Conservation (phyloP, 495 filamentous ascomycete species). For the Daldinia childiae region DNA sequence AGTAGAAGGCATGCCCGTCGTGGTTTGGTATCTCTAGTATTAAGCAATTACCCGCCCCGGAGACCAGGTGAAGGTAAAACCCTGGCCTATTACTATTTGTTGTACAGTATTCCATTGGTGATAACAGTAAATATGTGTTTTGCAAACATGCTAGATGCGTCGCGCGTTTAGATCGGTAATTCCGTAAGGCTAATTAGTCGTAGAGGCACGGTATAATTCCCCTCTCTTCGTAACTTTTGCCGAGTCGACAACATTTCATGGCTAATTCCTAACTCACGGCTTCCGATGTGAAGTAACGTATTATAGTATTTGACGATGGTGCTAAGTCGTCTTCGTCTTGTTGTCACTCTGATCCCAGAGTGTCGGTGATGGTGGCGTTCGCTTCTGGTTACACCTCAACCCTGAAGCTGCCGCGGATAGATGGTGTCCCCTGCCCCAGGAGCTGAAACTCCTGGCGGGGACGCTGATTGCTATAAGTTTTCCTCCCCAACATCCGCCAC, state of each 20-base stretch:
- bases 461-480: constrained; percentile 65
- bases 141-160: constrained; percentile 18
- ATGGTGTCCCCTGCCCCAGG: constrained; percentile 61
- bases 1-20: constrained; percentile 42
- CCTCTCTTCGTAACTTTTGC: constrained; percentile 26
- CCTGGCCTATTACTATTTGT: constrained; percentile 39
- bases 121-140: constrained; percentile 17
- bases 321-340: constrained; percentile 10
- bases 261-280: constrained; percentile 16
- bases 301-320: constrained; percentile 10
- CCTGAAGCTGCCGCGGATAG: constrained; percentile 55
- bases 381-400: constrained; percentile 33
- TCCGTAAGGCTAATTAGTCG: constrained; percentile 25
- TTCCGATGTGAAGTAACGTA: constrained; percentile 6
- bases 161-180: constrained; percentile 25
- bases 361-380: constrained; percentile 14
- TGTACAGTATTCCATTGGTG: constrained; percentile 38
- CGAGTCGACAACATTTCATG: constrained; percentile 19
- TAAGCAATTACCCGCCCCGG: constrained; percentile 37
- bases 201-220: constrained; percentile 12
- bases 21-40: constrained; percentile 51
- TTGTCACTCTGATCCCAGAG: constrained; percentile 3
- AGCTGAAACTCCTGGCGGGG: constrained; percentile 61
- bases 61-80: constrained; percentile 17
- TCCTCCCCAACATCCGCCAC: constrained; percentile 46